These are phyloP conservation scores for Ganoderma sinense DNA, from an alignment of 1,284 basidiomycete genomes.

Conservation along the genomic window DNA sequence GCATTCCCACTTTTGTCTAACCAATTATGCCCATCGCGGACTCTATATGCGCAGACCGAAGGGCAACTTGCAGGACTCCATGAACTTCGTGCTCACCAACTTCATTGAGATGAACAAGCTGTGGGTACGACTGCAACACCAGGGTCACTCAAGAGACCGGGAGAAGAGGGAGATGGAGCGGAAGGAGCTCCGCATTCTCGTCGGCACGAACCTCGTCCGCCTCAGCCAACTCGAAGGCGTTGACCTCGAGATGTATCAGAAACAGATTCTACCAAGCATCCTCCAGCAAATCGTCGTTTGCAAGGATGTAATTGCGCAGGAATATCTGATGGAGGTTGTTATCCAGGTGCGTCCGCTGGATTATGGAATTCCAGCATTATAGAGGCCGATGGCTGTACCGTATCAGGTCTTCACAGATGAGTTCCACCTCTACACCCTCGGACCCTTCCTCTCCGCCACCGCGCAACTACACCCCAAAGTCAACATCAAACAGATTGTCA, in stretches of 20 bases:
- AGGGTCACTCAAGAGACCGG: conserved; percentile 93
- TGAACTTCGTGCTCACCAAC: conserved; percentile 93
- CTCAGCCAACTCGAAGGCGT: conserved; percentile 94
- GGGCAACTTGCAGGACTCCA: conserved; percentile 93
- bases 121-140: conserved; percentile 96
- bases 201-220: conserved; percentile 95
- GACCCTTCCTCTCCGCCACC: conserved; percentile 92
- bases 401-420: conserved; percentile 93
- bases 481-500: conserved; percentile 97
- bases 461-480: conserved; percentile 95
- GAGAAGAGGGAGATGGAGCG: conserved; percentile 96
- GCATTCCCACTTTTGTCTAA: not conserved
- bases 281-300: conserved; percentile 96
- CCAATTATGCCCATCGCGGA: not conserved
- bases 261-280: conserved; percentile 85
- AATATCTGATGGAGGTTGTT: conserved; percentile 98
- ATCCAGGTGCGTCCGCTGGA: conserved; percentile 73
- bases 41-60: conserved; percentile 61
- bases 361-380: not conserved
- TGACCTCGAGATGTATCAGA: conserved; percentile 89
- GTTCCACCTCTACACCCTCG: conserved; percentile 92
- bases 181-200: conserved; percentile 90
- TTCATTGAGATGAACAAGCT: conserved; percentile 99
- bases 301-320: conserved; percentile 96
- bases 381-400: not conserved